phyloP scores from a whole-genome alignment of 2,329 filamentous ascomycete species.

The Didymella keratinophila region DNA sequence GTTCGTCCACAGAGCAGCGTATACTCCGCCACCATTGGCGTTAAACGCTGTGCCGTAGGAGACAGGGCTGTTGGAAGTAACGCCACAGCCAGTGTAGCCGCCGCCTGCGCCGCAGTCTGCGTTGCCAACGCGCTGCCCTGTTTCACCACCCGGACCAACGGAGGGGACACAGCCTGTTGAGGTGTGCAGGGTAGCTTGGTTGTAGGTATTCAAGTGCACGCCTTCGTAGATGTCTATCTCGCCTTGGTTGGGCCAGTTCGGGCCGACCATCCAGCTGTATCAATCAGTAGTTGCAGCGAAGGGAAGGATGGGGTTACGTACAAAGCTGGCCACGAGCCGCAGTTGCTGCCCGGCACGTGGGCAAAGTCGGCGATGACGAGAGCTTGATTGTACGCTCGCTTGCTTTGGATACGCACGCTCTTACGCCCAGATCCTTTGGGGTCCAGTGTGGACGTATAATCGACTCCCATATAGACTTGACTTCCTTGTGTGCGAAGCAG shows the following conservation, averaged over 20 bases:
- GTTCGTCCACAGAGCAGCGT: slow-evolving; percentile 53
- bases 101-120: slow-evolving; percentile 49
- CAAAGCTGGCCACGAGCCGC: slow-evolving; percentile 53
- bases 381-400: slow-evolving; percentile 47
- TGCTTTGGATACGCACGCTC: slow-evolving; percentile 49
- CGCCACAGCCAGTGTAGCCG: slow-evolving; percentile 47
- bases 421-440: slow-evolving; percentile 47
- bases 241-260: slow-evolving; percentile 51
- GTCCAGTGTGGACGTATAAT: slow-evolving; percentile 39
- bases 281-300: slow-evolving; percentile 12
- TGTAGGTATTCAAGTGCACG: slow-evolving; percentile 48
- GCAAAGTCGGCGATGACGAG: slow-evolving; percentile 53
- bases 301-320: slow-evolving; percentile 21
- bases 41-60: slow-evolving; percentile 53
- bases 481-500: slow-evolving; percentile 43
- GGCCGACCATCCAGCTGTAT: slow-evolving; percentile 50
- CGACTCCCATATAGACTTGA: slow-evolving; percentile 52
- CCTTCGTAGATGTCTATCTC: slow-evolving; percentile 49
- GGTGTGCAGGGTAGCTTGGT: slow-evolving; percentile 51
- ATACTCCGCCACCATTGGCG: slow-evolving; percentile 54
- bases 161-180: slow-evolving; percentile 44
- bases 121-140: slow-evolving; percentile 38
- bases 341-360: slow-evolving; percentile 49
- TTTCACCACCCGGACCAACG: slow-evolving; percentile 45
- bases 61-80: slow-evolving; percentile 35